Evolutionary conservation across 805 yeast genomes (phyloP).

Genomic region (Myxozyma neotropica): DNA sequence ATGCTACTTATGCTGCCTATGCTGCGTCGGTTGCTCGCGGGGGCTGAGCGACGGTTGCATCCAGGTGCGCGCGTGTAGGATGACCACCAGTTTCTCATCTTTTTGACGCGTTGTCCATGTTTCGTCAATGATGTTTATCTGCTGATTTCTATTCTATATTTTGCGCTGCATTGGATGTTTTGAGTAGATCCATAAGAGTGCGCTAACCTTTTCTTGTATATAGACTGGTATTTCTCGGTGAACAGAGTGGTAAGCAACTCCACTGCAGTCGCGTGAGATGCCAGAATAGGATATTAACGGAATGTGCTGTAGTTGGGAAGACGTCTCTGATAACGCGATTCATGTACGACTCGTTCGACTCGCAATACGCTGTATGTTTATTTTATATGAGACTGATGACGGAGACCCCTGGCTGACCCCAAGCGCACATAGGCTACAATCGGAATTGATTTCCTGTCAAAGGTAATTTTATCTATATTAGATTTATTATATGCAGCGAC

Average conservation of each 20-base stretch:
- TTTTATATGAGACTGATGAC: neutral
- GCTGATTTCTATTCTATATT: too few species aligned
- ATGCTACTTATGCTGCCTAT: neutral
- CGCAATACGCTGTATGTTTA: conserved; percentile 67
- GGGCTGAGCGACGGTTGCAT: too few species aligned
- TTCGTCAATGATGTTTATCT: too few species aligned
- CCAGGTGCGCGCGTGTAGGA: too few species aligned
- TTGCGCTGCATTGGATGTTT: neutral
- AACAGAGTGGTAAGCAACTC: conserved; percentile 68
- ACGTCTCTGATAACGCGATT: conserved; percentile 95
- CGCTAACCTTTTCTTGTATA: conserved; percentile 43
- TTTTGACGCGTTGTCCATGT: too few species aligned
- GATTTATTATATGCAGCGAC: neutral
- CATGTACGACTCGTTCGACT: conserved; percentile 97
- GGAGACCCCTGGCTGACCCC: neutral
- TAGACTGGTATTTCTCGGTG: conserved; percentile 95
- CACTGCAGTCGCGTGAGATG: neutral
- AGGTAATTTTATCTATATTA: conserved; percentile 42
- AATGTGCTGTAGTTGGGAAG: conserved; percentile 66
- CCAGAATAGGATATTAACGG: neutral
- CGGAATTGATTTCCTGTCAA: conserved; percentile 93
- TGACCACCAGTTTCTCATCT: too few species aligned
- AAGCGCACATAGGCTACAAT: conserved; percentile 77
- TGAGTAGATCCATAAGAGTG: neutral
- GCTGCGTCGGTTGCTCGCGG: too few species aligned